Percentiles rank a stretch among this genome's conserved stretches.
These are phyloP conservation scores for Suhomyces tanzawaensis DNA, from an alignment of 805 yeast species.

Conservation along the genomic window DNA sequence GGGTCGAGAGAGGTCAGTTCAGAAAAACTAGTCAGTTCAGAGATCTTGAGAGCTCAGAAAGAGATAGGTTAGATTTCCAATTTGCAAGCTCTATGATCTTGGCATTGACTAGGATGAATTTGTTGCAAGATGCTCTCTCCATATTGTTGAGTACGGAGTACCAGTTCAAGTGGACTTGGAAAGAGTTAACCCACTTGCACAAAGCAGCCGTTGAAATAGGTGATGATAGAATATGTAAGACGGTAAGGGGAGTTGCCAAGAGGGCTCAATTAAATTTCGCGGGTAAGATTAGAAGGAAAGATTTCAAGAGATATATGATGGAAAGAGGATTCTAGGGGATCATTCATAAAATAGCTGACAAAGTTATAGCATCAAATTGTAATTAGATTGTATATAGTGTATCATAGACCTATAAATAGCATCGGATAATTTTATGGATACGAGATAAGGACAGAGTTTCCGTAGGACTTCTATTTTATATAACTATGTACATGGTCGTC, in stretches of 20 bases:
- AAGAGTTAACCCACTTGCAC: constrained; percentile 28
- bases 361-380: no score
- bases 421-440: not conserved
- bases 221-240: constrained; percentile 24
- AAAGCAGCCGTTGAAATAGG: constrained; percentile 33
- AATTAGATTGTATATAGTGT: constrained; percentile 12
- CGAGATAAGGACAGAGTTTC: not conserved
- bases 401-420: constrained; percentile 5
- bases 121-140: constrained; percentile 66
- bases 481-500: constrained; percentile 2
- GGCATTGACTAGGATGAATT: constrained; percentile 52
- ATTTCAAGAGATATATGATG: constrained; percentile 30
- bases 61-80: constrained; percentile 52
- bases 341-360: no score
- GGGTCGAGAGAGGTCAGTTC: constrained; percentile 78
- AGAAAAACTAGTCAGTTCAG: constrained; percentile 56
- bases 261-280: constrained; percentile 36
- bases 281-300: constrained; percentile 38
- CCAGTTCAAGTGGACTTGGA: constrained; percentile 67
- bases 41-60: constrained; percentile 28
- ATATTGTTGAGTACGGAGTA: constrained; percentile 64
- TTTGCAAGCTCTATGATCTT: constrained; percentile 74
- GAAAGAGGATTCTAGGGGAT: constrained; percentile 29
- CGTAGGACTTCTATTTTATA: not conserved
- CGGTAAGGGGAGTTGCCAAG: constrained; percentile 32